Conservation (phyloP, 2,329 filamentous ascomycete species). For the Huntiella omanensis region DNA sequence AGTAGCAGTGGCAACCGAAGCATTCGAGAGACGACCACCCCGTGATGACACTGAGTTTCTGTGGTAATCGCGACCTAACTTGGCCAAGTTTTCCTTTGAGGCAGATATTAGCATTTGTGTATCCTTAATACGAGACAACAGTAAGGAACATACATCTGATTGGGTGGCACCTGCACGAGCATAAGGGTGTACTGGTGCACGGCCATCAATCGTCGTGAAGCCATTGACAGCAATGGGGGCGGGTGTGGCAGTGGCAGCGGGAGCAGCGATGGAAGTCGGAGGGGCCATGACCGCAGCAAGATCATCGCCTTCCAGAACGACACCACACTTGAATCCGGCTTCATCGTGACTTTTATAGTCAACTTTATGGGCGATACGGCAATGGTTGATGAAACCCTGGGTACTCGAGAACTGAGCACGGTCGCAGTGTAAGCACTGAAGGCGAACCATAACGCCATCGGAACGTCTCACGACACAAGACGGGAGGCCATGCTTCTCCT, state of each 20-base stretch:
- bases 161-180: conserved; percentile 6
- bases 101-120: conserved; percentile 9
- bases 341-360: conserved; percentile 95
- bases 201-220: not conserved
- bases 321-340: conserved; percentile 72
- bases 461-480: conserved; percentile 72
- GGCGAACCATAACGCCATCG: conserved; percentile 71
- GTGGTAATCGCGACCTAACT: conserved; percentile 3
- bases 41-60: conserved; percentile 1
- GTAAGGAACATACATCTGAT: conserved; percentile 11
- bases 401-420: conserved; percentile 88
- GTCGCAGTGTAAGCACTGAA: conserved; percentile 76
- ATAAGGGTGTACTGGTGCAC: conserved; percentile 2
- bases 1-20: not conserved
- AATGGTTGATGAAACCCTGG: conserved; percentile 98
- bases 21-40: not conserved
- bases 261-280: not conserved
- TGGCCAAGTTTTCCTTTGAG: not conserved
- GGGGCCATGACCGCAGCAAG: conserved; percentile 2
- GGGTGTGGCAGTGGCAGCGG: not conserved
- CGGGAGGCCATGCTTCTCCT: conserved; percentile 49
- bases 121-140: conserved; percentile 10
- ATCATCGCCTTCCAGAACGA: conserved; percentile 42
- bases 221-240: not conserved
- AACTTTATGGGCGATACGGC: conserved; percentile 80